Evolutionary conservation across 2,329 filamentous ascomycete species (phyloP).

Genomic region (Dactylellina cionopaga): DNA sequence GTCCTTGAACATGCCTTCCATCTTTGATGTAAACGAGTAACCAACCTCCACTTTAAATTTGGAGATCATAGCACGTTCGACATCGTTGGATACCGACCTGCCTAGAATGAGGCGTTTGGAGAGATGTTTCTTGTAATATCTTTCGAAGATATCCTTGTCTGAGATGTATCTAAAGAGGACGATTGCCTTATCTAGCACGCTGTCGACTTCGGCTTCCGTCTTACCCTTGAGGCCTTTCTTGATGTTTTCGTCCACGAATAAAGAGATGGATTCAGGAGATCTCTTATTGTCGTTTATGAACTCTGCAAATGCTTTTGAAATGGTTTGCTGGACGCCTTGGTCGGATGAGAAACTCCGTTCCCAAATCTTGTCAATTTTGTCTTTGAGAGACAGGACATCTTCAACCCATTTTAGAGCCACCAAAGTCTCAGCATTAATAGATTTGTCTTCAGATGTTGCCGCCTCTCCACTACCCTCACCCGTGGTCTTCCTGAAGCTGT

Average conservation of each 20-base stretch:
- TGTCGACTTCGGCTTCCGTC: slow-evolving; percentile 86
- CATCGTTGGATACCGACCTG: slow-evolving; percentile 88
- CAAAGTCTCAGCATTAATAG: slow-evolving; percentile 70
- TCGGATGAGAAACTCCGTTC: slow-evolving; percentile 77
- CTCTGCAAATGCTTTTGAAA: slow-evolving; percentile 87
- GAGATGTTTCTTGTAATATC: slow-evolving; percentile 97
- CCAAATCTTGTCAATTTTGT: slow-evolving; percentile 87
- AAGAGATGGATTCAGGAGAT: slow-evolving; percentile 89
- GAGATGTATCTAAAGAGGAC: slow-evolving; percentile 85
- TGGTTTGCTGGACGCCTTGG: slow-evolving; percentile 78
- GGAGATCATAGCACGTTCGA: slow-evolving; percentile 93
- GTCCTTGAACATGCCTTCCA: slow-evolving; percentile 98
- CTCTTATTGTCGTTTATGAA: slow-evolving; percentile 92
- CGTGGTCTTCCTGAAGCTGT: slow-evolving; percentile 63
- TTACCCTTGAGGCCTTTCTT: slow-evolving; percentile 94
- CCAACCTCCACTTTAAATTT: slow-evolving; percentile 98
- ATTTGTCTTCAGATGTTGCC: slow-evolving; percentile 66
- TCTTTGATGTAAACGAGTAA: slow-evolving; percentile 89
- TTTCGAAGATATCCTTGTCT: slow-evolving; percentile 94
- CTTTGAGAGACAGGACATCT: slow-evolving; percentile 84
- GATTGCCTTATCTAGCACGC: slow-evolving; percentile 87
- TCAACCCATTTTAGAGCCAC: slow-evolving; percentile 96
- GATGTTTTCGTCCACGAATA: slow-evolving; percentile 96
- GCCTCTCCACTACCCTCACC: slow-evolving; percentile 57
- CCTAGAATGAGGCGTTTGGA: slow-evolving; percentile 86